Percentiles rank a stretch among this genome's conserved stretches.
Evolutionary conservation across 352 stramenopile species (phyloP).

Genomic region (Globisporangium nodosum): DNA sequence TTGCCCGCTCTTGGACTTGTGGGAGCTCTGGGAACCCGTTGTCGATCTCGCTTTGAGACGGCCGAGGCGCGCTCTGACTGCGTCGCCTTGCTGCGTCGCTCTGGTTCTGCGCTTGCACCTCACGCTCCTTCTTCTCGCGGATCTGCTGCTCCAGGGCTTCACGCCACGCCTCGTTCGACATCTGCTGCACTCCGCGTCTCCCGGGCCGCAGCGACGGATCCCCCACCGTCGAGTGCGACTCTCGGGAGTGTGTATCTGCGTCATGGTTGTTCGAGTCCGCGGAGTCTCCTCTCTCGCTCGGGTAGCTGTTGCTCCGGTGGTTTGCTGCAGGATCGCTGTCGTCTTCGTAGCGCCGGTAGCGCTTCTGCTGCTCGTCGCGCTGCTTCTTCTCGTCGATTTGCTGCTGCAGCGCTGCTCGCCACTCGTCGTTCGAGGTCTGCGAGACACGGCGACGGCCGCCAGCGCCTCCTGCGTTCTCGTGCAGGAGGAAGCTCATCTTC

Average conservation of each 20-base stretch:
- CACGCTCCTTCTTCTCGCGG: slow-evolving; percentile 28
- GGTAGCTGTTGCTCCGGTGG: not conserved
- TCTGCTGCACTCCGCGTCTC: slow-evolving; percentile 26
- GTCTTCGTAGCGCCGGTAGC: slow-evolving; percentile 1
- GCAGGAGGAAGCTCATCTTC: slow-evolving; percentile 14
- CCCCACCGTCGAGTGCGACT: not conserved
- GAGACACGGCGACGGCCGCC: slow-evolving; percentile 18
- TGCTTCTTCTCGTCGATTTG: slow-evolving; percentile 30
- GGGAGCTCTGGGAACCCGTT: not conserved
- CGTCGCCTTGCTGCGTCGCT: not conserved
- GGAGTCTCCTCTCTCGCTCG: not conserved
- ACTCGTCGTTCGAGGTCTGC: slow-evolving; percentile 28
- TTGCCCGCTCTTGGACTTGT: slow-evolving; percentile 6
- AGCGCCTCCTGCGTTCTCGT: slow-evolving; percentile 1
- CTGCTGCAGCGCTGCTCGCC: slow-evolving; percentile 27
- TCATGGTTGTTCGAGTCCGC: not conserved
- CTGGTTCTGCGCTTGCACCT: slow-evolving; percentile 1
- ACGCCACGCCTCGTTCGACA: slow-evolving; percentile 35
- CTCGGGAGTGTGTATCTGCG: not conserved
- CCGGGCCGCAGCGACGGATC: slow-evolving; percentile 6
- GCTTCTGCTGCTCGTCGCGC: slow-evolving; percentile 12
- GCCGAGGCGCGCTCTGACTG: slow-evolving; percentile 14
- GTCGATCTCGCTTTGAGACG: not conserved
- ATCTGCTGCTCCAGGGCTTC: slow-evolving; percentile 48
- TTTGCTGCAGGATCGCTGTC: not conserved